Percentiles rank a stretch among this genome's conserved stretches.
These are phyloP conservation scores for Crucibulum laeve DNA, from an alignment of 768 basidiomycete species.

Conservation along the genomic window DNA sequence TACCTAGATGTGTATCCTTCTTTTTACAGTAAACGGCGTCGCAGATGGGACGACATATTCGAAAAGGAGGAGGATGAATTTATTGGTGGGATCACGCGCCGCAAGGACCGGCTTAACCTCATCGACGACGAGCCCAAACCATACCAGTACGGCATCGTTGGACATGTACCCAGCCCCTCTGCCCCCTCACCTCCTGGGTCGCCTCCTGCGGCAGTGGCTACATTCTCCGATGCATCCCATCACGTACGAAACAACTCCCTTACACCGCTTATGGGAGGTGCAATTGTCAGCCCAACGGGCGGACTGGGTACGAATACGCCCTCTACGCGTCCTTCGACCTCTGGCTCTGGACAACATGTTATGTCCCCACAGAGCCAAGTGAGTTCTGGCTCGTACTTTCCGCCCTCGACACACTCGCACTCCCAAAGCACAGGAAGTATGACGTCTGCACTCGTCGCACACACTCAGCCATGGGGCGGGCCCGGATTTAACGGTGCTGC, in stretches of 20 bases:
- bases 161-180: slow-evolving; percentile 27
- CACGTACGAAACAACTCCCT: slow-evolving; percentile 11
- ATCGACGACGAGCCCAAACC: slow-evolving; percentile 42
- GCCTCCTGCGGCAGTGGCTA: slow-evolving; percentile 31
- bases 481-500: neutral
- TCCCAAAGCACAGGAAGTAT: neutral
- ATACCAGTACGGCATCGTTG: slow-evolving; percentile 63
- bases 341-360: neutral
- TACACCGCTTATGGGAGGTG: slow-evolving; percentile 8
- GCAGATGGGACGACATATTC: slow-evolving; percentile 48
- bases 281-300: neutral
- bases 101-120: slow-evolving; percentile 12
- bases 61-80: slow-evolving; percentile 35
- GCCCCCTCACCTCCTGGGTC: slow-evolving; percentile 20
- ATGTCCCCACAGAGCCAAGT: no score
- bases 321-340: neutral
- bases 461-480: neutral
- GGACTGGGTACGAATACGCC: neutral
- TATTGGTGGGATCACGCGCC: slow-evolving; percentile 12
- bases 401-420: neutral
- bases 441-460: neutral
- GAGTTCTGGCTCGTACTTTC: neutral
- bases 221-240: slow-evolving; percentile 18
- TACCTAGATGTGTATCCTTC: slow-evolving; percentile 7
- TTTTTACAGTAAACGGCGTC: slow-evolving; percentile 35